These are phyloP conservation scores for Anthracocystis setariae DNA, from an alignment of 1,284 basidiomycete genomes.

Conservation along the genomic window DNA sequence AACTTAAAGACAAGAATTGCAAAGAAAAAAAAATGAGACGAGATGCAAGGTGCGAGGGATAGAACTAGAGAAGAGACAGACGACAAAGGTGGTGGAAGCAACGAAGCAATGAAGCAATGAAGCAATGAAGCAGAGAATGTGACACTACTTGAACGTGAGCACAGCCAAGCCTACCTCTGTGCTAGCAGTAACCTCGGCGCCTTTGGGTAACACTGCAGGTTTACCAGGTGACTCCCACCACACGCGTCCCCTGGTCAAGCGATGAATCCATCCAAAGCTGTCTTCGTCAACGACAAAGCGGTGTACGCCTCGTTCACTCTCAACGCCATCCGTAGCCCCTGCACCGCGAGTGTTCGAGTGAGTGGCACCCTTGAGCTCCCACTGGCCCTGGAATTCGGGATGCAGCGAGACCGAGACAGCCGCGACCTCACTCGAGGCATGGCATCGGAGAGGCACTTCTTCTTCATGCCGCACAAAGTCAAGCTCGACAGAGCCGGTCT, in stretches of 20 bases:
- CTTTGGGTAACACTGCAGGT: constrained; percentile 16
- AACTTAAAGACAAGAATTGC: constrained; percentile 4
- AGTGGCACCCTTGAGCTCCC: constrained; percentile 44
- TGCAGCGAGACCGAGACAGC: constrained; percentile 32
- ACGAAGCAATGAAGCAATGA: not conserved
- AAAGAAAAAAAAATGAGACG: not conserved
- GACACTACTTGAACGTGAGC: constrained; percentile 35
- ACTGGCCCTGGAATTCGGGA: constrained; percentile 45
- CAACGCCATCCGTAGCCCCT: constrained; percentile 21
- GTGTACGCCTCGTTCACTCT: constrained; percentile 15
- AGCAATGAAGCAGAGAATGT: too few species aligned
- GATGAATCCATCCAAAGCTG: constrained; percentile 47
- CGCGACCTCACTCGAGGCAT: constrained; percentile 35
- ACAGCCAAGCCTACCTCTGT: constrained; percentile 41
- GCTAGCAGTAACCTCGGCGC: constrained; percentile 22
- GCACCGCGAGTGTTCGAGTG: constrained; percentile 40
- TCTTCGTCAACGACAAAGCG: constrained; percentile 43
- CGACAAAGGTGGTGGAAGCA: not conserved
- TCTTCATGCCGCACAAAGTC: constrained; percentile 40
- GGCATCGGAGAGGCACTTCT: constrained; percentile 43
- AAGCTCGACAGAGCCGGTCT: constrained; percentile 45
- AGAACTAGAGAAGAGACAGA: constrained; percentile 2
- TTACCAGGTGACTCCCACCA: constrained; percentile 33
- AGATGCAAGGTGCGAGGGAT: constrained; percentile 20
- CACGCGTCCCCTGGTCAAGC: constrained; percentile 24